These are phyloP conservation scores for Macrophomina tecta DNA, from an alignment of 2,329 filamentous ascomycete species.

Conservation along the genomic window DNA sequence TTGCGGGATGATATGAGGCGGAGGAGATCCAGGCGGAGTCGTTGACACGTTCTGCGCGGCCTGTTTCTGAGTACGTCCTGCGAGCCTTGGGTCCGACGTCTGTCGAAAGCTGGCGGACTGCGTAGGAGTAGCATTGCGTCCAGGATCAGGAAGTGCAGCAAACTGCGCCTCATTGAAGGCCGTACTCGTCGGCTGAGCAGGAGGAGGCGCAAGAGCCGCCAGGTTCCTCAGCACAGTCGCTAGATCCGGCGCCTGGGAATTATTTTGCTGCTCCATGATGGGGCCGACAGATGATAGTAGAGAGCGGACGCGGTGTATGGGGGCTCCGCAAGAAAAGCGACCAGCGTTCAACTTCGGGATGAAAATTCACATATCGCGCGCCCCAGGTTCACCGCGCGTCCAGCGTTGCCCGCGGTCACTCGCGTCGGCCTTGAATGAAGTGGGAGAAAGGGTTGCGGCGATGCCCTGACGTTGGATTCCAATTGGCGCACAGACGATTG, in stretches of 20 bases:
- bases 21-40: slow-evolving; percentile 1
- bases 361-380: slow-evolving; percentile 22
- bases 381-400: not conserved
- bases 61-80: not conserved
- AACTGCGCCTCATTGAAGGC: not conserved
- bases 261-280: slow-evolving; percentile 40
- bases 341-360: not conserved
- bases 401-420: not conserved
- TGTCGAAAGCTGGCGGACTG: not conserved
- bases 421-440: not conserved
- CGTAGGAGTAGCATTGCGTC: not conserved
- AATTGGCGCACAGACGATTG: not conserved
- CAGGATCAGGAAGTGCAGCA: not conserved
- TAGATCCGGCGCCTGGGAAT: slow-evolving; percentile 38
- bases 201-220: slow-evolving; percentile 35
- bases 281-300: not conserved
- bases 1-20: not conserved
- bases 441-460: not conserved
- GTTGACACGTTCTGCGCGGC: not conserved
- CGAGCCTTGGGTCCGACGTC: slow-evolving; percentile 4
- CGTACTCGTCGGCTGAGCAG: not conserved
- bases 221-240: slow-evolving; percentile 44
- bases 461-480: slow-evolving; percentile 5
- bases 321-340: slow-evolving; percentile 6
- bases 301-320: slow-evolving; percentile 7